phyloP scores from a whole-genome alignment of 73 alveolate species.

The Paramecium tetraurelia region DNA sequence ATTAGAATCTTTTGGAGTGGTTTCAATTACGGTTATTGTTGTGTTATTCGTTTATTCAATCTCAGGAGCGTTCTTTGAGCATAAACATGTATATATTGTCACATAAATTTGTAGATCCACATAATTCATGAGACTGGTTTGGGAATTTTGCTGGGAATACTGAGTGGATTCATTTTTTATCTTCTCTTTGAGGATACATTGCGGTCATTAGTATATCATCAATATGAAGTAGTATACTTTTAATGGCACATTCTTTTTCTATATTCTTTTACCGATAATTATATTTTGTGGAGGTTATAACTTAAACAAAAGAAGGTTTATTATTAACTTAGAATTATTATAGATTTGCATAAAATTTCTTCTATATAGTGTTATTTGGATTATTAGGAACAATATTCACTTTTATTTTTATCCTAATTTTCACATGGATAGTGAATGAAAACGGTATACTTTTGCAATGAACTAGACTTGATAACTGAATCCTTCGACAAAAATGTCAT shows the following conservation, averaged over 20 bases:
- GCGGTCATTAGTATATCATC: not conserved
- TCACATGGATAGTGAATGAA: conserved; percentile 68
- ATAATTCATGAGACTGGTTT: conserved; percentile 63
- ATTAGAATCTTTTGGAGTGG: conserved; percentile 15
- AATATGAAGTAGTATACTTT: not conserved
- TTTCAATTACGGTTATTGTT: conserved; percentile 13
- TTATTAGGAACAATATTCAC: conserved; percentile 91
- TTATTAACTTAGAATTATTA: not conserved
- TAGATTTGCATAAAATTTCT: conserved; percentile 88
- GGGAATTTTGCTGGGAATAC: conserved; percentile 53
- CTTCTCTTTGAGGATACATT: not conserved
- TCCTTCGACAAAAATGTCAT: not conserved
- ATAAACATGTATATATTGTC: not conserved
- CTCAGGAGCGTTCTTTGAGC: conserved; percentile 57
- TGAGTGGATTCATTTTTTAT: conserved; percentile 46
- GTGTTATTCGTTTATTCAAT: conserved; percentile 19
- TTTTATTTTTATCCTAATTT: conserved; percentile 81
- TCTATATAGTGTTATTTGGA: conserved; percentile 89
- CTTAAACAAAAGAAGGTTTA: conserved; percentile 64
- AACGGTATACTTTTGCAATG: not conserved
- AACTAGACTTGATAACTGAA: not conserved
- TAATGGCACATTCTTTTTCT: conserved; percentile 85
- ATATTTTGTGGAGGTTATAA: conserved; percentile 97
- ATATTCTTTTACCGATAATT: conserved; percentile 94
- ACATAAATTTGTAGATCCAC: conserved; percentile 23